phyloP scores from a whole-genome alignment of 129 eudicot species.

The Rutidosis leptorrhynchoides region DNA sequence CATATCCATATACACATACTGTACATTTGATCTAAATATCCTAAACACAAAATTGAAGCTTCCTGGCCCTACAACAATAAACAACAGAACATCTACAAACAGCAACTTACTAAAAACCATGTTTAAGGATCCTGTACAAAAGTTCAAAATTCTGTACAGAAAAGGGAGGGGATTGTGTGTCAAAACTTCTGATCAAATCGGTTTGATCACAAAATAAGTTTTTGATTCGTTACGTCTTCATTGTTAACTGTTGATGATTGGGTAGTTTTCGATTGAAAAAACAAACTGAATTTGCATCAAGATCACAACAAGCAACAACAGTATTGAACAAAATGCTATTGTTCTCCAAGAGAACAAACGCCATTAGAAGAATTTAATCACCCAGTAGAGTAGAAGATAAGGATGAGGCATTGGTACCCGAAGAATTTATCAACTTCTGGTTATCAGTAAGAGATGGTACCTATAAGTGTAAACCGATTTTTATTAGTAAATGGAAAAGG shows the following conservation, averaged over 20 bases:
- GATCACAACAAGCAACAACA: constrained; percentile 50
- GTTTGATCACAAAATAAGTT: constrained; percentile 44
- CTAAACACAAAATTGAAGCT: too few relatives aligned
- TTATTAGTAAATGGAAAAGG: too few relatives aligned
- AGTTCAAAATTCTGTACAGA: not conserved
- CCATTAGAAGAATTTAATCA: constrained; percentile 40
- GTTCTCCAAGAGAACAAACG: constrained; percentile 59
- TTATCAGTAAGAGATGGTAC: too few relatives aligned
- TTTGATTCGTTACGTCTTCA: constrained; percentile 39
- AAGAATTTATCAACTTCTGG: too few relatives aligned
- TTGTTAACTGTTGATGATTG: constrained; percentile 22
- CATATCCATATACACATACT: too few relatives aligned
- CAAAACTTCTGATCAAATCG: not conserved
- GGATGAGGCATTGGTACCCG: too few relatives aligned
- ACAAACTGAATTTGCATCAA: constrained; percentile 60
- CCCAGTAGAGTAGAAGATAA: constrained; percentile 38
- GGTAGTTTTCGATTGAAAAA: constrained; percentile 54
- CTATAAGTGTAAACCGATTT: too few relatives aligned
- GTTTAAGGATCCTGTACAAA: not conserved
- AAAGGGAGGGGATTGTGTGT: not conserved
- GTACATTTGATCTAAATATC: too few relatives aligned
- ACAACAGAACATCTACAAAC: not conserved
- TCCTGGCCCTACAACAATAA: too few relatives aligned
- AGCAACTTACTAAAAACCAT: not conserved
- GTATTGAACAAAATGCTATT: constrained; percentile 37